A percentile compares a stretch with the other conserved stretches of the same genome.
phyloP scores from a whole-genome alignment of 2,329 filamentous ascomycete genomes.

The Colletotrichum limetticola region DNA sequence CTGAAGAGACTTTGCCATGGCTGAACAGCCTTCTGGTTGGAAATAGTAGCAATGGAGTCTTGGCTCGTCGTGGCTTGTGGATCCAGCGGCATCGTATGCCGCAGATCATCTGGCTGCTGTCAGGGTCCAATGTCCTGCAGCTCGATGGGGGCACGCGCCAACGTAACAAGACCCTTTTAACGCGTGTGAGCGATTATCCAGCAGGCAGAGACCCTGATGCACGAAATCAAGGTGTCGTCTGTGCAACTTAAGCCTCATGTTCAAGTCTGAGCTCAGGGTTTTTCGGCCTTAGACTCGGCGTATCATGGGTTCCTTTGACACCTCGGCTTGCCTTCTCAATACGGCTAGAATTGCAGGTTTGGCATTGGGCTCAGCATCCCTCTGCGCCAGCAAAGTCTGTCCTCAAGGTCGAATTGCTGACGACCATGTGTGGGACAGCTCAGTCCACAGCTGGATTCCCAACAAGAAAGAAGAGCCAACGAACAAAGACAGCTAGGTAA shows the following conservation, averaged over 20 bases:
- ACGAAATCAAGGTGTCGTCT: constrained; percentile 1
- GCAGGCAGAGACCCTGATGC: neutral
- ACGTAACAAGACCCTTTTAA: neutral
- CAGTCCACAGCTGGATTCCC: neutral
- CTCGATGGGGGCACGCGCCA: constrained; percentile 1
- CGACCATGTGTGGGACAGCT: neutral
- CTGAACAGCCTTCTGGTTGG: neutral
- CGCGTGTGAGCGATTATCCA: neutral
- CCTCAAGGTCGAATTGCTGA: neutral
- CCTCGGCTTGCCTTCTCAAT: neutral
- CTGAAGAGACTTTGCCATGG: neutral
- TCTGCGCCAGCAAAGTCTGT: neutral
- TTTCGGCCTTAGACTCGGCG: neutral
- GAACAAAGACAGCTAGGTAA: neutral
- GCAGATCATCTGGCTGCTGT: neutral
- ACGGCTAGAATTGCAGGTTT: neutral
- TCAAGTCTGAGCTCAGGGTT: constrained; percentile 19
- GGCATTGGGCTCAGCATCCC: neutral
- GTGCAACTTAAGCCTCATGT: constrained; percentile 19
- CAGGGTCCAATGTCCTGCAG: neutral
- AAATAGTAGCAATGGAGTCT: neutral
- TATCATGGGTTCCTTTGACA: neutral
- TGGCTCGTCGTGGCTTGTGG: neutral
- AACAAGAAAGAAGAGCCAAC: neutral
- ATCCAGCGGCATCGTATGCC: neutral